phyloP scores from a whole-genome alignment of 176 grass and related monocot genomes.

The Cenchrus purpureus region DNA sequence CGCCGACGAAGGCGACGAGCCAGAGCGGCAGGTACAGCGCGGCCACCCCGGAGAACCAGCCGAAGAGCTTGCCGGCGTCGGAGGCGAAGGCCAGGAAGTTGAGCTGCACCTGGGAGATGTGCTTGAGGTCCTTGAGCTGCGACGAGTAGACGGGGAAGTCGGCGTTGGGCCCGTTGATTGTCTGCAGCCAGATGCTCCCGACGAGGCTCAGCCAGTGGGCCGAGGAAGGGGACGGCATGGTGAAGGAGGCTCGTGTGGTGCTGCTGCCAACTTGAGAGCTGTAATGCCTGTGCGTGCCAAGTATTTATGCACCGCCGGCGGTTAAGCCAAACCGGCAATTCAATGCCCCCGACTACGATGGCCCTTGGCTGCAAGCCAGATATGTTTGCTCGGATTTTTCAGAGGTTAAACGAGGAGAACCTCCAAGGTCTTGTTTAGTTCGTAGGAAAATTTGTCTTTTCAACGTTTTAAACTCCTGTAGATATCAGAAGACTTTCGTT shows the following conservation, averaged over 20 bases:
- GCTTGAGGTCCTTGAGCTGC: conserved; percentile 92
- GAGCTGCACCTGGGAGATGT: conserved; percentile 87
- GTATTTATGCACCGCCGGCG: conserved; percentile 62
- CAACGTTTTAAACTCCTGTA: too few relatives aligned
- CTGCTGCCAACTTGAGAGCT: conserved; percentile 44
- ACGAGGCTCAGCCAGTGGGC: conserved; percentile 89
- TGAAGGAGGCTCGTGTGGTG: conserved; percentile 11
- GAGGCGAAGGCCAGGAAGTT: conserved; percentile 97
- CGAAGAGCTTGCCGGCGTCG: conserved; percentile 96
- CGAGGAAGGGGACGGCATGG: conserved; percentile 68
- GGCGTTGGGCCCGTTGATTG: conserved; percentile 88
- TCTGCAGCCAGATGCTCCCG: conserved; percentile 94
- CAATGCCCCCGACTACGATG: conserved; percentile 48
- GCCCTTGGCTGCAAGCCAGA: conserved; percentile 45
- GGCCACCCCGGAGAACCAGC: conserved; percentile 90
- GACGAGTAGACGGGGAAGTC: conserved; percentile 98
- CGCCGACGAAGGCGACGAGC: conserved; percentile 73
- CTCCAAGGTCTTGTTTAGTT: too few relatives aligned
- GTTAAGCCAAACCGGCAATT: conserved; percentile 48
- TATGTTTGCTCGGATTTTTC: conserved; percentile 46
- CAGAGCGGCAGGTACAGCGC: conserved; percentile 81
- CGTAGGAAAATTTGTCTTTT: too few relatives aligned
- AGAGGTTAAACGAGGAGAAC: too few relatives aligned
- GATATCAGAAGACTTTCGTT: too few relatives aligned
- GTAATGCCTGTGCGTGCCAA: conserved; percentile 22